Evolutionary conservation across 2,329 filamentous ascomycete genomes (phyloP).

Genomic region (Beauveria caledonica): DNA sequence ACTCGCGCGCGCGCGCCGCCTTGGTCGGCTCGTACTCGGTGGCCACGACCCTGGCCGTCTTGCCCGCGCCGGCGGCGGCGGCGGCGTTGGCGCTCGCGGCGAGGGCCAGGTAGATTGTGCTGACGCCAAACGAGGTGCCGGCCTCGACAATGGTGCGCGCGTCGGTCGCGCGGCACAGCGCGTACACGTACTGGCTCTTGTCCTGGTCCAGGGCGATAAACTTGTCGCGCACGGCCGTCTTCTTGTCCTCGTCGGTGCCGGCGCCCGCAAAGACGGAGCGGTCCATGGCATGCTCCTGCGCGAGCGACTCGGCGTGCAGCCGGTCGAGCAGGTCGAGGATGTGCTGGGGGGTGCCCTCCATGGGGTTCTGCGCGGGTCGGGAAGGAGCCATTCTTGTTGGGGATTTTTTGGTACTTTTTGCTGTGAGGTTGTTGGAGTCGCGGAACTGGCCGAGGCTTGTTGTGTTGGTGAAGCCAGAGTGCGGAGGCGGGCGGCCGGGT

Average conservation of each 20-base stretch:
- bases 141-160: slow-evolving; percentile 46
- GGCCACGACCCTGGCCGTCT: slow-evolving; percentile 35
- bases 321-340: slow-evolving; percentile 14
- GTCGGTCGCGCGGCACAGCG: slow-evolving; percentile 35
- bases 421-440: background rate
- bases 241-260: slow-evolving; percentile 19
- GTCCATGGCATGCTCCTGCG: slow-evolving; percentile 13
- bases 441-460: background rate
- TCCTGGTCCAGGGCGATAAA: slow-evolving; percentile 49
- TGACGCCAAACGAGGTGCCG: slow-evolving; percentile 50
- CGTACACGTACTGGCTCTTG: slow-evolving; percentile 45
- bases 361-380: slow-evolving; percentile 8
- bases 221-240: slow-evolving; percentile 35
- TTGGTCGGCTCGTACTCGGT: slow-evolving; percentile 48
- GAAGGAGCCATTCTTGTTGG: background rate
- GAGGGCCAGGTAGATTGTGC: slow-evolving; percentile 50
- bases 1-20: slow-evolving; percentile 36
- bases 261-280: slow-evolving; percentile 1
- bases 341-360: slow-evolving; percentile 11
- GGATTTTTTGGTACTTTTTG: background rate
- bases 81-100: slow-evolving; percentile 37
- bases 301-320: slow-evolving; percentile 15
- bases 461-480: background rate
- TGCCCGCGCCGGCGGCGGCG: background rate
- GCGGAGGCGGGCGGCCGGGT: background rate